Conservation (phyloP, 1,284 basidiomycete species). For the Rhodotorula sp. region DNA sequence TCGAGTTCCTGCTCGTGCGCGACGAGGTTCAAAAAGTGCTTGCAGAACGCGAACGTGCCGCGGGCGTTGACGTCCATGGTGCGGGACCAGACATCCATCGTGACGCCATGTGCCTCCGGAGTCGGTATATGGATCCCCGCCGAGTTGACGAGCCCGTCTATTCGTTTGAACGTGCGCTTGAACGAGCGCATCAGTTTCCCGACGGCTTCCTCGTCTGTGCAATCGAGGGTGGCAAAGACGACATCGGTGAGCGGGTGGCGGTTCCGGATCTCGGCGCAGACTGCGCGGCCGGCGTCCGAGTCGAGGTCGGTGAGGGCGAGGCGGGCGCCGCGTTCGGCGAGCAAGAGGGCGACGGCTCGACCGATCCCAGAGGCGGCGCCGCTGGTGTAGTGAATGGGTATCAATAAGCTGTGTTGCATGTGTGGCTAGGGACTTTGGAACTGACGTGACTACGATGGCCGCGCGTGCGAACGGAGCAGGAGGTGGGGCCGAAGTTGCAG, state of each 20-base stretch:
- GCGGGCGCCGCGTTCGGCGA: conserved; percentile 26
- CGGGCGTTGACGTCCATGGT: conserved; percentile 34
- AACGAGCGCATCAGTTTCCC: conserved; percentile 38
- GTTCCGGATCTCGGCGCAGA: conserved; percentile 31
- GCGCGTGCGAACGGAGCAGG: conserved; percentile 3
- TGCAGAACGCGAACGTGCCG: conserved; percentile 31
- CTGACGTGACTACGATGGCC: conserved; percentile 23
- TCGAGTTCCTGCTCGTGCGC: conserved; percentile 1
- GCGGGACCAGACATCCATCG: conserved; percentile 8
- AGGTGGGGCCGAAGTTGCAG: neutral
- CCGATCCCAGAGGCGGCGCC: conserved; percentile 37
- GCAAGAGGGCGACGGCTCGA: conserved; percentile 27
- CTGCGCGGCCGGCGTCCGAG: conserved; percentile 9
- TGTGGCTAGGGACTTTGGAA: neutral
- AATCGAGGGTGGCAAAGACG: conserved; percentile 34
- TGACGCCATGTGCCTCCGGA: neutral
- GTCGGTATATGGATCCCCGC: conserved; percentile 32
- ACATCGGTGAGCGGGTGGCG: conserved; percentile 16
- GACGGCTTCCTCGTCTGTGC: conserved; percentile 26
- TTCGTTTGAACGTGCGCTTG: conserved; percentile 27
- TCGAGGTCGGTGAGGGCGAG: conserved; percentile 39
- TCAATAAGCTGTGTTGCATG: neutral
- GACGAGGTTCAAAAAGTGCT: conserved; percentile 15
- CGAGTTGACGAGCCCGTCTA: conserved; percentile 41
- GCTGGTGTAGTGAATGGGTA: no score